Base-by-base conservation (phyloP, 2,329 filamentous ascomycete genomes). In the Aspergillus sp. region DNA sequence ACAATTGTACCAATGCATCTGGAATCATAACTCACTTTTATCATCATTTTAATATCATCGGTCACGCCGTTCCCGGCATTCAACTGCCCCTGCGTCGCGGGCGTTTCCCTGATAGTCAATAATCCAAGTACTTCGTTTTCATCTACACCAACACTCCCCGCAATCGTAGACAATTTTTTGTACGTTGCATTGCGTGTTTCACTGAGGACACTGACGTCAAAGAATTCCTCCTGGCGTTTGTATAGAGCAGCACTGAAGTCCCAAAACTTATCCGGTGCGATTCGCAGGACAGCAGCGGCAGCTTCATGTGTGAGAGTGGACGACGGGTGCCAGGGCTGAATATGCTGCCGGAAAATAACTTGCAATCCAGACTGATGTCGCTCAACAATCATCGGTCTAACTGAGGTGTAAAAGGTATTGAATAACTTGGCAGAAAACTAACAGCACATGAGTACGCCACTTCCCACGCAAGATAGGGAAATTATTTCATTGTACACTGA, bases 311-410 rank as follows among this genome's bases (percentile, higher is more conserved):
- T 72, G 11, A 92, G 83, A 6, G 90, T 92, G 46, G 87, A 92
- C 20, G 90, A 92, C 1, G 94, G 94, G 78, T 98, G 93, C 94
- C 94, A 96, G 14, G 92, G 92, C 80, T 96, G 92, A 70, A 97
- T 86, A 74, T 96, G 92, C 74, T 94, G 93, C 53, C 93, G 89
- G 82, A 97, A 91, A 70, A 98, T 85, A 67, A 96, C 82, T 68
- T 90, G 84, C 2, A 96, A 79, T 62, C 82, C 83, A 60, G 80
- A 82, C 24, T 78, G 68, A 64, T 90, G 87, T 68, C 87, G 87
- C 53, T 81, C 68, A 31, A 65, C 81, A 67, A 96, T 82, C 52
- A 85, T 74, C 1, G 90, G 88, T 60, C 85, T 80, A 59, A 96
- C 85, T 31, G 81, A 77, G 58, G 76, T 80, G 77, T 89, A 88